phyloP scores from a whole-genome alignment of 2,329 filamentous ascomycete species.

The Pseudonectria buxi region DNA sequence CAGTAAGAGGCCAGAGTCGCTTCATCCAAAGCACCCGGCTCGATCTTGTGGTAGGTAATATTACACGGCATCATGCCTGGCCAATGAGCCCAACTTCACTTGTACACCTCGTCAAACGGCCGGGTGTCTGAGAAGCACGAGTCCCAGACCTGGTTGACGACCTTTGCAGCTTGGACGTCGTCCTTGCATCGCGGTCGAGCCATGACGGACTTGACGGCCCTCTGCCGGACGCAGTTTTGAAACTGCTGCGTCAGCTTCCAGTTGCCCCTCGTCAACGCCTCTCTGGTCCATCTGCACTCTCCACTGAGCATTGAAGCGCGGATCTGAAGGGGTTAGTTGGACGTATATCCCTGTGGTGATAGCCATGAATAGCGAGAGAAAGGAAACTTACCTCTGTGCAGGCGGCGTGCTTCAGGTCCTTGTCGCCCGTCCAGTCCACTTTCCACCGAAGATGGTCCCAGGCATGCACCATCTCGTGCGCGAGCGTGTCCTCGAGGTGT shows the following conservation, averaged over 20 bases:
- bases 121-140: constrained; percentile 92
- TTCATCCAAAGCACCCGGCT: background rate
- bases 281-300: constrained; percentile 84
- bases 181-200: constrained; percentile 75
- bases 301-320: constrained; percentile 87
- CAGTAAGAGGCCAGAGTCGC: constrained; percentile 1
- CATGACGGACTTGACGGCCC: constrained; percentile 75
- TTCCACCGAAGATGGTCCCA: constrained; percentile 92
- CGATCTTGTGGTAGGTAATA: too few species aligned
- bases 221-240: constrained; percentile 79
- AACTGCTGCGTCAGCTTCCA: constrained; percentile 88
- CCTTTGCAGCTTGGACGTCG: constrained; percentile 75
- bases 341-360: background rate
- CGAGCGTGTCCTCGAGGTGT: constrained; percentile 86
- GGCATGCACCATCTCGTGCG: constrained; percentile 97
- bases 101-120: constrained; percentile 95
- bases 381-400: constrained; percentile 69
- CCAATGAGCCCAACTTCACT: constrained; percentile 36
- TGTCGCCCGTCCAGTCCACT: constrained; percentile 68
- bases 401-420: constrained; percentile 77
- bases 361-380: background rate
- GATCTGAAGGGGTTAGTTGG: constrained; percentile 50
- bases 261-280: constrained; percentile 78
- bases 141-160: constrained; percentile 98
- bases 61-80: too few species aligned